Percentiles rank a stretch among this genome's conserved stretches.
Evolutionary conservation across 768 basidiomycete species (phyloP).

Genomic region (Suillus tomentosus): DNA sequence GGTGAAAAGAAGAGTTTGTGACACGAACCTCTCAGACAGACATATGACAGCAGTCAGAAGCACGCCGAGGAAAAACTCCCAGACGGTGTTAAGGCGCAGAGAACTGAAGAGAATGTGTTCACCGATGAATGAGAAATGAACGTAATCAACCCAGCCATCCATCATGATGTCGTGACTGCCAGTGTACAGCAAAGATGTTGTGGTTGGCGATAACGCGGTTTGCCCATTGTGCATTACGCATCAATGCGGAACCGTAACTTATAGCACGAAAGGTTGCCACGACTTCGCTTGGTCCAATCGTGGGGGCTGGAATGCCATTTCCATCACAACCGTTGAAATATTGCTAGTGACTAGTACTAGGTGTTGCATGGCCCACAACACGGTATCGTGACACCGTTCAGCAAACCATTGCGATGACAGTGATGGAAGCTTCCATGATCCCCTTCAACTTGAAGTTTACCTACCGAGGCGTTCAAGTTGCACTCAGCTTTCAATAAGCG

Average conservation of each 20-base stretch:
- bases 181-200: neutral
- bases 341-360: neutral
- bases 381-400: neutral
- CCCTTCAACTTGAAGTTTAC: too few species aligned
- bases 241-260: neutral
- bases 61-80: constrained; percentile 49
- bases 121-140: constrained; percentile 44
- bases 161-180: constrained; percentile 17
- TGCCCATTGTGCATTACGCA: neutral
- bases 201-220: neutral
- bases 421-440: neutral
- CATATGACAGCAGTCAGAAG: constrained; percentile 51
- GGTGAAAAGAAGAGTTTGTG: neutral
- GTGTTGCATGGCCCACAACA: neutral
- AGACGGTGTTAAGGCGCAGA: constrained; percentile 48
- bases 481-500: too few species aligned
- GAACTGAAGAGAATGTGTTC: constrained; percentile 47
- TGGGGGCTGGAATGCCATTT: neutral
- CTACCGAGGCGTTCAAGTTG: too few species aligned
- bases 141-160: constrained; percentile 51
- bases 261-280: neutral
- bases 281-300: neutral
- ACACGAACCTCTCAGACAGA: constrained; percentile 55
- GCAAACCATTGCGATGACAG: neutral
- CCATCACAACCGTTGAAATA: neutral